Conservation (phyloP, 768 basidiomycete genomes). For the Kwoniella sp. region DNA sequence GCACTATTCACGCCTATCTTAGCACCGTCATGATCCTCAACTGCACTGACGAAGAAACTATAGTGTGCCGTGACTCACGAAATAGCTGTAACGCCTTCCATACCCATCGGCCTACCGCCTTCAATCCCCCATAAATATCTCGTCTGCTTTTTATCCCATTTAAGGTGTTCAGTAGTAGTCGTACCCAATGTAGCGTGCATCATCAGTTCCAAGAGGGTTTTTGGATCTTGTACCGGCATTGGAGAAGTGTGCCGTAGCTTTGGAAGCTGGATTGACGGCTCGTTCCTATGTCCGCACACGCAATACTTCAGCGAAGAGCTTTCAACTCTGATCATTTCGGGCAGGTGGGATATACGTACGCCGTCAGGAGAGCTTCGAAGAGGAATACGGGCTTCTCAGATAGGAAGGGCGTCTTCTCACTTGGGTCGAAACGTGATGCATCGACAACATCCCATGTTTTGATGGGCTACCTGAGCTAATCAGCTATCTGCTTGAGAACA, state of each 20-base stretch:
- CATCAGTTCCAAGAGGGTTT: conserved; percentile 24
- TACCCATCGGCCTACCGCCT: conserved; percentile 17
- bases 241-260: conserved; percentile 2
- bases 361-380: conserved; percentile 18
- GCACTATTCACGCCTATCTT: conserved; percentile 17
- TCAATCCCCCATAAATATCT: conserved; percentile 25
- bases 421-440: background rate
- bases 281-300: background rate
- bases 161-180: conserved; percentile 22
- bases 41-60: background rate
- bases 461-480: conserved; percentile 5
- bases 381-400: conserved; percentile 17
- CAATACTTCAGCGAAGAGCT: too few species aligned
- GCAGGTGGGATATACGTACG: conserved; percentile 5
- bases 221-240: conserved; percentile 15
- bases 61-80: conserved; percentile 19
- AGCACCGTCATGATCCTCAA: background rate
- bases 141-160: conserved; percentile 31
- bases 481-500: background rate
- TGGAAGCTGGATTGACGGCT: conserved; percentile 14
- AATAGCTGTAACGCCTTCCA: conserved; percentile 19
- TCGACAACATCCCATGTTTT: conserved; percentile 17
- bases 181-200: conserved; percentile 42
- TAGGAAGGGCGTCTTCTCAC: conserved; percentile 3
- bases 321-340: background rate